Base-by-base conservation (phyloP, 352 stramenopile genomes). In the Pythium dissimile region DNA sequence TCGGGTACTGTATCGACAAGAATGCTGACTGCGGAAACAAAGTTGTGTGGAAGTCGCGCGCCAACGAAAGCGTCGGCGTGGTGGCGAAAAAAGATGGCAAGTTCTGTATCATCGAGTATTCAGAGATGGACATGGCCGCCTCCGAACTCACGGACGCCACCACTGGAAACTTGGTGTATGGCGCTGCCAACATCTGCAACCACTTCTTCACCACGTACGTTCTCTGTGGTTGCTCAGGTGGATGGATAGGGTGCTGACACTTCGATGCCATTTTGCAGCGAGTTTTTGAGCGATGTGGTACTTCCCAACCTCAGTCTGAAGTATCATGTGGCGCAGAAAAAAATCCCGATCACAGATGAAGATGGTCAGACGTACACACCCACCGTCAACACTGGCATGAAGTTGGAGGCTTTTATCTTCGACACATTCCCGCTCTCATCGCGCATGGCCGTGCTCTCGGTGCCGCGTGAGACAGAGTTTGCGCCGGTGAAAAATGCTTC, bases 321-420 rank as follows among this genome's bases (percentile, higher is more conserved):
- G 70, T 99, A 98, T 62, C 97, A 99, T 71, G 86, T 99, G 26
- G 97, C 97, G 12, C 69, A 94, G 24, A 99, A 99, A 71, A 99
- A 99, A 69, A 99, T 99, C 47, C 89, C 93, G 13, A 89, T 92
- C 32, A 94, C 89, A 9, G 83, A 98, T 54, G 75, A 80, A 11
- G 62, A 73, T 18, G 89, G 91, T 30, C 58, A 69, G 11, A 98
- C 84, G 24, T 77, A 94, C 23, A 93, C 77, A 26, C 94, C 94
- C 0, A 62, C 60, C 6, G 66, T 60, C 12, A 96, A 96, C 63
- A 98, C 98, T 50, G 97, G 96, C 20, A 92, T 99, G 72, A 99
- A 99, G 72, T 72, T 99, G 16, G 97, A 99, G 71, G 86, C 88
- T 6, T 99, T 99, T 69, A 99, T 99, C 62, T 99, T 99, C 69